Conservation (phyloP, 495 filamentous ascomycete species). For the Penicillium flavigenum region DNA sequence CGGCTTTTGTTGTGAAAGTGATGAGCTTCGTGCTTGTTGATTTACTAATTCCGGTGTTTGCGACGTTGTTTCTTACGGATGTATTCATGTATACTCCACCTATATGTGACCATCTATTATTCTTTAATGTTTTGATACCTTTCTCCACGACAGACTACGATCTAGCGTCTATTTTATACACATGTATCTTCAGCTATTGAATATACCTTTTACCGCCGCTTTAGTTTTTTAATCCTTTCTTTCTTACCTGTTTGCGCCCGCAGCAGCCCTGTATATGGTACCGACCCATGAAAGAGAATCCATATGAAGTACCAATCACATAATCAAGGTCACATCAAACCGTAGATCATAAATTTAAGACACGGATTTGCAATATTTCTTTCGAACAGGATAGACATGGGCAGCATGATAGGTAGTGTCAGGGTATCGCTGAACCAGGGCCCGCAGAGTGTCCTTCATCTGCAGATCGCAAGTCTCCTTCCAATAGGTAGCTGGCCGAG, state of each 20-base stretch:
- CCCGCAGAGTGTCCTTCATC: no score
- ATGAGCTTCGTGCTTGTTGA: not conserved
- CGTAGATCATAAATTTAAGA: no score
- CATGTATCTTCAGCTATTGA: constrained; percentile 18
- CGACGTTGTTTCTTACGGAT: constrained; percentile 18
- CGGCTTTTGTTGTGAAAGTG: not conserved
- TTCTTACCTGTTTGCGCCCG: not conserved
- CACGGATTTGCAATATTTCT: no score
- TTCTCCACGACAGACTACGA: constrained; percentile 33
- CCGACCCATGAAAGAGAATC: not conserved
- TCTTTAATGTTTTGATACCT: constrained; percentile 31
- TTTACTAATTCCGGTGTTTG: constrained; percentile 11
- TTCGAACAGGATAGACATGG: no score
- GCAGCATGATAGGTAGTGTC: no score
- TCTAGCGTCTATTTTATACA: constrained; percentile 20
- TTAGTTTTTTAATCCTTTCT: not conserved
- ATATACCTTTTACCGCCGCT: constrained; percentile 13
- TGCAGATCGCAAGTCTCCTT: no score
- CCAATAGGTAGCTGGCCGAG: no score
- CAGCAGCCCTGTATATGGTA: not conserved
- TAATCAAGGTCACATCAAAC: no score
- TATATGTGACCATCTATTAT: constrained; percentile 23
- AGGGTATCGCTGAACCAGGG: no score
- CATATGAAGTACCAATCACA: no score
- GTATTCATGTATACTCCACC: constrained; percentile 16